Conservation (phyloP, 1,284 basidiomycete species). For the Pseudozyma tsukubaensis region DNA sequence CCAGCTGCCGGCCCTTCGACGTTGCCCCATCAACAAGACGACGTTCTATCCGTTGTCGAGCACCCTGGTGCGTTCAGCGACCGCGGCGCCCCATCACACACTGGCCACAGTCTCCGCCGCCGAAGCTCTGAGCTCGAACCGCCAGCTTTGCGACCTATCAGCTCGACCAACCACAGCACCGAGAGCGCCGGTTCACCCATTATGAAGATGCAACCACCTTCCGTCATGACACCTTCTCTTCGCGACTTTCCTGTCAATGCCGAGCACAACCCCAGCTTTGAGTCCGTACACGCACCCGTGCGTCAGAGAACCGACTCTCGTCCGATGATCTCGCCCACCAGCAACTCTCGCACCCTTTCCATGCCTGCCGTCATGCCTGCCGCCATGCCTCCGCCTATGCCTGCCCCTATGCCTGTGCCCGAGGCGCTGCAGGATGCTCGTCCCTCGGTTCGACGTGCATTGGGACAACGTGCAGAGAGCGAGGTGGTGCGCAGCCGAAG, state of each 20-base stretch:
- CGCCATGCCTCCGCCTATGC: no score
- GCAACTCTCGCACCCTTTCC: constrained; percentile 31
- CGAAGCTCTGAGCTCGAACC: background rate
- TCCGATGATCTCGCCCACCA: constrained; percentile 36
- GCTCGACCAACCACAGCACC: constrained; percentile 20
- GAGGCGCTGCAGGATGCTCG: constrained; percentile 33
- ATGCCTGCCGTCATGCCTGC: no score
- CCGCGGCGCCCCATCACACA: constrained; percentile 1
- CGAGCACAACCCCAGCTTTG: constrained; percentile 23
- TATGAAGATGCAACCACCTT: constrained; percentile 38
- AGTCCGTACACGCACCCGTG: constrained; percentile 23
- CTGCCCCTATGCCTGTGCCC: constrained; percentile 40
- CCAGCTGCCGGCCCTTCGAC: background rate
- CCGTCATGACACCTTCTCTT: constrained; percentile 27
- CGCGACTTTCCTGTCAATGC: constrained; percentile 40
- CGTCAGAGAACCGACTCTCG: constrained; percentile 47
- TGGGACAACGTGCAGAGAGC: constrained; percentile 47
- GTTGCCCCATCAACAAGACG: constrained; percentile 8
- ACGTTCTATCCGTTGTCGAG: constrained; percentile 10
- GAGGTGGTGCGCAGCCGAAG: constrained; percentile 34
- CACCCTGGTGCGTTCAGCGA: constrained; percentile 10
- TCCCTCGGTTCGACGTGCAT: constrained; percentile 29
- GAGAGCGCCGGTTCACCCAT: constrained; percentile 36
- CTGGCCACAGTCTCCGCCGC: background rate
- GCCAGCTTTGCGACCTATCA: constrained; percentile 10